These are phyloP conservation scores for Cajanus cajan DNA, from an alignment of 306 rosid species.

Conservation along the genomic window DNA sequence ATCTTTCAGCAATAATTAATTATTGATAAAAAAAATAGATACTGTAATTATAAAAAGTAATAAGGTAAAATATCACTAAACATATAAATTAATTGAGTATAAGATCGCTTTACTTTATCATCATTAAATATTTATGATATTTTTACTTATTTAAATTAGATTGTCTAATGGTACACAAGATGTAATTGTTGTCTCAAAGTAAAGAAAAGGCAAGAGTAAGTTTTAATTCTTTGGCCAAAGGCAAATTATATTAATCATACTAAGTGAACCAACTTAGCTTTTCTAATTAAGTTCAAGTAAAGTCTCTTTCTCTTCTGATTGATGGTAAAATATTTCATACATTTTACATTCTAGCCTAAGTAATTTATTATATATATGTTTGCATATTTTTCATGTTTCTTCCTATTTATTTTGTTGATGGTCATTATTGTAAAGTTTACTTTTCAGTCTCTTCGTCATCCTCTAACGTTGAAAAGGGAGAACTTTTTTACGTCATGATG, in stretches of 20 bases:
- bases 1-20: too few relatives aligned
- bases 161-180: too few relatives aligned
- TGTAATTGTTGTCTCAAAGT: too few relatives aligned
- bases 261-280: background rate
- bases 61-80: too few relatives aligned
- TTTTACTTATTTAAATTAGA: too few relatives aligned
- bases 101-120: too few relatives aligned
- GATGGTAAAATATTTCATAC: background rate
- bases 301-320: background rate
- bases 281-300: background rate
- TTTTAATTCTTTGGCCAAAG: background rate
- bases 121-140: too few relatives aligned
- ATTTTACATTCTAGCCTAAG: background rate
- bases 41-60: too few relatives aligned
- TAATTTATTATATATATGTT: background rate
- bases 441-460: background rate
- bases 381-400: background rate
- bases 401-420: background rate
- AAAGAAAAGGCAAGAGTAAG: background rate
- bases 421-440: background rate
- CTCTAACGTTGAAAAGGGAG: background rate
- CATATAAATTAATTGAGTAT: too few relatives aligned
- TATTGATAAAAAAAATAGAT: too few relatives aligned
- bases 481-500: conserved; percentile 11
- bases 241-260: background rate